Evolutionary conservation across 306 rosid species (phyloP), one percentile per base, ranked within the genome.

Genomic region (Begonia peltatifolia): DNA sequence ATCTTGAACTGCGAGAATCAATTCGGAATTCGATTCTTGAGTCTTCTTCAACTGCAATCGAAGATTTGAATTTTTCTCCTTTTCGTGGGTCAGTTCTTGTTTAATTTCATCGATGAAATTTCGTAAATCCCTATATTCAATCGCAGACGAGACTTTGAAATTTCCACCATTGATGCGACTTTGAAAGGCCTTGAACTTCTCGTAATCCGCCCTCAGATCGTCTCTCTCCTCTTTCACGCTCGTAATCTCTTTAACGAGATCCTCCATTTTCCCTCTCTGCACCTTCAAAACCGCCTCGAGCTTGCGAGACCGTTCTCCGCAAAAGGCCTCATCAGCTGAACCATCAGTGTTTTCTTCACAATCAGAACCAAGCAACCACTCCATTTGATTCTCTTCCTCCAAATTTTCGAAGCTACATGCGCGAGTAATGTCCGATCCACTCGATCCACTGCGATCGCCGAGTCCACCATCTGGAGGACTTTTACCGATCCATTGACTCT

Each of bases 361-460:
- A 30, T 30, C 38, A 30, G 38, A 30, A 30, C 38, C 38, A 30
- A 30, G 38, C 38, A 30, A 30, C 38, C 38, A 30, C 38, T 7
- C 38, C 38, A 30, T 30, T 30, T 30, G 38, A 30, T 30, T 30
- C 38, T 30, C 38, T 30, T 6, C 38, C 1, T 7, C 83, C 84
- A 59, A 65, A 56, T 72, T 75, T 73, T 20, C 74, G 73, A 11
- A 90, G 74, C 94, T 81, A 59, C 94, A 80, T 80, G 58, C 99
- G 76, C 42, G 93, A 86, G 99, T 90, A 50, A 77, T 69, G 68
- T 90, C 99, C 10, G 99, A 90, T 66, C 77, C 99, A 47, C 89
- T 78, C 2, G 95, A 86, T 73, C 86, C 76, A 57, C 65, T 72
- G 53, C 62, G 76, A 57, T 74, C 77, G 64, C 62, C 71, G 58